These are phyloP conservation scores for Acer saccharum DNA, from an alignment of 345 rosid genomes.

Conservation along the genomic window DNA sequence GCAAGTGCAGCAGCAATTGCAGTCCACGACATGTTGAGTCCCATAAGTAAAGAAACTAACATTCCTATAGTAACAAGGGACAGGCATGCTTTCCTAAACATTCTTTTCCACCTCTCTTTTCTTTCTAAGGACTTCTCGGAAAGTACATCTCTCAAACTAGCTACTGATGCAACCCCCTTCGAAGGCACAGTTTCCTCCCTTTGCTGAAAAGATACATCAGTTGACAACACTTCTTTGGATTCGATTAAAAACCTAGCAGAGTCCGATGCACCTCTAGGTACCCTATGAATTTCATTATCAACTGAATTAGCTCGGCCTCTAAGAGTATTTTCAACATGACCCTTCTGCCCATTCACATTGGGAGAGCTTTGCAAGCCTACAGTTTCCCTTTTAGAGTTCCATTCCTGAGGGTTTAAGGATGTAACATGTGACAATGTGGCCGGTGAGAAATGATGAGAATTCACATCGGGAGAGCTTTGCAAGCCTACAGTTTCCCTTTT, in stretches of 20 bases:
- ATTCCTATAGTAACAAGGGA: conserved; percentile 66
- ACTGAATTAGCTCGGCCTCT: conserved; percentile 42
- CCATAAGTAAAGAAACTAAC: conserved; percentile 65
- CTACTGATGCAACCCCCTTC: conserved; percentile 17
- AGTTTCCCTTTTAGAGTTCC: conserved; percentile 41
- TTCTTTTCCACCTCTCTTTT: conserved; percentile 52
- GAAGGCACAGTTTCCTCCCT: conserved; percentile 30
- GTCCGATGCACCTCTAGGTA: conserved; percentile 11
- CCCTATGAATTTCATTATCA: conserved; percentile 46
- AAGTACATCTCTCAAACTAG: conserved; percentile 15
- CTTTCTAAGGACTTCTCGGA: conserved; percentile 16
- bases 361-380: conserved; percentile 27
- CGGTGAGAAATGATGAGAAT: conserved; percentile 69
- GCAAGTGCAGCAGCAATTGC: conserved; percentile 83
- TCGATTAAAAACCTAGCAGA: conserved; percentile 43
- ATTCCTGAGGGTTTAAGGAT: conserved; percentile 48
- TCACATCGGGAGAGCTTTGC: conserved; percentile 26
- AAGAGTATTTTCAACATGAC: conserved; percentile 32
- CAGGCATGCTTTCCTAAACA: conserved; percentile 62
- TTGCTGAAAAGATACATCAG: conserved; percentile 19
- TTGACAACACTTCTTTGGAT: conserved; percentile 36
- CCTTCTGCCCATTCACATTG: conserved; percentile 8
- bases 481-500: conserved; percentile 35
- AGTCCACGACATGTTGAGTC: conserved; percentile 91
- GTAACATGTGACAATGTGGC: conserved; percentile 62